Evolutionary conservation across 1,284 basidiomycete genomes (phyloP), one percentile per base, ranked within the genome.

Genomic region (Ustilago sp.): DNA sequence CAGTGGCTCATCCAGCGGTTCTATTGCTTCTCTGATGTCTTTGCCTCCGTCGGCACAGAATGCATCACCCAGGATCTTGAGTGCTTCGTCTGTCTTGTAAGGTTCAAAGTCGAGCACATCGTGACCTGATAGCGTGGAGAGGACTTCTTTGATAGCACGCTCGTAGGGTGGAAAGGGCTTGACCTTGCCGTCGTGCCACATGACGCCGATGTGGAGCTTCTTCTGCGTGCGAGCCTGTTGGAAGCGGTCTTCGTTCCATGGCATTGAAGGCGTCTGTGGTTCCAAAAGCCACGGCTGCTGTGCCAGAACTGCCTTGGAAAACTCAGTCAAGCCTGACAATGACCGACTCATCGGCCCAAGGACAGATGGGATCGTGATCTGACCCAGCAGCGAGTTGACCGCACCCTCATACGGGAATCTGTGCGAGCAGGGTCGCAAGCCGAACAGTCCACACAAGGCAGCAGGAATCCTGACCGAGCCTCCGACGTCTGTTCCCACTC

Each of bases 401-500:
- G 80, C 83, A 11, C 92, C 92, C 50, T 87, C 87, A 65, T 92
- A 93, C 0, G 93, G 92, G 36, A 93, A 87, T 7, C 93, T 90
- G 34, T 90, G 89, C 70, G 89, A 91, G 1, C 91, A 92, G 0
- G 92, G 92, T 23, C 91, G 89, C 35, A 94, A 87, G 8, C 90
- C 90, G 81, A 92, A 94, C 15, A 92, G 79, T 1, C 91, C 91
- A 74, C 89, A 89, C 74, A 92, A 90, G 0, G 90, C 88, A 6
- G 90, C 87, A 5, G 93, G 93, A 62, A 92, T 91, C 15, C 92
- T 90, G 7, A 63, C 63, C n/a, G 83, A 83, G 32, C 93, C 94
- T 56, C 91, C 91, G 41, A 92, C 89, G 80, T 93, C 91, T 4
- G 90, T 90, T 12, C 92, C 91, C 11, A 92, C 89, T 32, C 92